Evolutionary conservation across 2,329 filamentous ascomycete genomes (phyloP), one percentile per base, ranked within the genome.

Genomic region (Macrophomina pseudophaseolina): DNA sequence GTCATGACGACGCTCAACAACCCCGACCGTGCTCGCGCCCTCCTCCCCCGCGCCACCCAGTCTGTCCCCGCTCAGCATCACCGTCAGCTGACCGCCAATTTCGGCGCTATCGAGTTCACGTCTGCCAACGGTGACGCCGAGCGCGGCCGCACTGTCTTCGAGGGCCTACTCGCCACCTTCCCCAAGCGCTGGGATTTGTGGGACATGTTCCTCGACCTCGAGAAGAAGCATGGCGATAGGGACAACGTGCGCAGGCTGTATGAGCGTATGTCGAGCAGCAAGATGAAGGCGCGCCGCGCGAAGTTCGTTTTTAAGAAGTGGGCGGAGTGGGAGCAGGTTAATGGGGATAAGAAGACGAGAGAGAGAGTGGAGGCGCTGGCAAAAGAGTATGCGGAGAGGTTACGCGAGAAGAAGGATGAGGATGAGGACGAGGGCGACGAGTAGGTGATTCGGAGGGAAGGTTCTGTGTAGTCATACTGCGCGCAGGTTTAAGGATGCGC

Each of bases 91-190:
- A 93, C 94, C 66, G 88, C 91, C 72, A 94, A 94, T 71, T 97
- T 99, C 76, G 95, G 91, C 0, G 90, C 92, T 18, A 87, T 99
- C 28, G 95, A 99, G 79, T 99, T 97, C 85, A 90, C 89, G 70
- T 94, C 91, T 11, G 79, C 88, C 7, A 88, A 91, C 73, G 94
- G 94, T 65, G 92, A 96, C 72, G 84, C 93, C 2, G 96, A 99
- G 81, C 91, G 92, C 67, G 95, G 95, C 9, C 90, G 96, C 18
- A 99, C 96, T 32, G 90, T 98, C 75, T 98, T 98, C 73, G 94
- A 97, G 79, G 91, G 90, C 46, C 84, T 99, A 8, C 84, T 99
- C 7, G 87, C 88, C 42, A 90, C 91, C 4, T 97, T 90, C 82
- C 92, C 93, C 53, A 97, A 96, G 83, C 92, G 93, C 77, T 88